phyloP scores from a whole-genome alignment of 192 early-diverging fungal genomes.

The Phlyctochytrium arcticum region DNA sequence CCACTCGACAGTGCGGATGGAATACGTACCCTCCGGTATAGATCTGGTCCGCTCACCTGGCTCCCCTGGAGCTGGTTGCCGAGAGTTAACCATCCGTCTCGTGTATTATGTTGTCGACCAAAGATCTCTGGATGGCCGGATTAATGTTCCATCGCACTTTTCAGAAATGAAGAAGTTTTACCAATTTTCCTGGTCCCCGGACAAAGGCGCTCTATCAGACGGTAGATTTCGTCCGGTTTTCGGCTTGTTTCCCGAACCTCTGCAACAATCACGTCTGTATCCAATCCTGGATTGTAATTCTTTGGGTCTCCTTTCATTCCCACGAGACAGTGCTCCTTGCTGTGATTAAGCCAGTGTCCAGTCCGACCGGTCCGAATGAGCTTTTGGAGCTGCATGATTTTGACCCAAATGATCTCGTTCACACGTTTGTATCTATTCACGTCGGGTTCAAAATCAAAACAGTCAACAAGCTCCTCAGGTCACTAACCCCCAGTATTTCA shows the following conservation, averaged over 20 bases:
- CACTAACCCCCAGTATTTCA: conserved; percentile 34
- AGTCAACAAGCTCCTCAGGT: background rate
- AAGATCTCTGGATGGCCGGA: conserved; percentile 46
- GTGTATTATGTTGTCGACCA: conserved; percentile 55
- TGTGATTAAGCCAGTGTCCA: conserved; percentile 66
- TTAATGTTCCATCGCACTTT: background rate
- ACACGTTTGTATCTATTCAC: conserved; percentile 45
- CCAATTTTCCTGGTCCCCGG: conserved; percentile 53
- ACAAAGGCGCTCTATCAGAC: conserved; percentile 52
- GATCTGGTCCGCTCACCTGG: conserved; percentile 46
- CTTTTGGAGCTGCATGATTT: conserved; percentile 59
- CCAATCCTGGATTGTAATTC: conserved; percentile 38
- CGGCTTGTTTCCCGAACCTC: conserved; percentile 58
- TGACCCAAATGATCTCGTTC: conserved; percentile 64
- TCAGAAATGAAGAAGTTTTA: conserved; percentile 4
- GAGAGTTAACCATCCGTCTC: conserved; percentile 60
- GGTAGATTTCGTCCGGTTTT: conserved; percentile 63
- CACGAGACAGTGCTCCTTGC: conserved; percentile 63
- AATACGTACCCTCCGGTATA: no score
- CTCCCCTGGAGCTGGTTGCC: conserved; percentile 61
- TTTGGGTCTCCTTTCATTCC: conserved; percentile 50
- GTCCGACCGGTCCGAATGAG: conserved; percentile 61
- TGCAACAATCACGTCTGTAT: conserved; percentile 57
- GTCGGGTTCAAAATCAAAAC: background rate
- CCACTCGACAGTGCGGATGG: no score